Conservation (phyloP, 129 eudicot genomes). For the Artemisia annua region DNA sequence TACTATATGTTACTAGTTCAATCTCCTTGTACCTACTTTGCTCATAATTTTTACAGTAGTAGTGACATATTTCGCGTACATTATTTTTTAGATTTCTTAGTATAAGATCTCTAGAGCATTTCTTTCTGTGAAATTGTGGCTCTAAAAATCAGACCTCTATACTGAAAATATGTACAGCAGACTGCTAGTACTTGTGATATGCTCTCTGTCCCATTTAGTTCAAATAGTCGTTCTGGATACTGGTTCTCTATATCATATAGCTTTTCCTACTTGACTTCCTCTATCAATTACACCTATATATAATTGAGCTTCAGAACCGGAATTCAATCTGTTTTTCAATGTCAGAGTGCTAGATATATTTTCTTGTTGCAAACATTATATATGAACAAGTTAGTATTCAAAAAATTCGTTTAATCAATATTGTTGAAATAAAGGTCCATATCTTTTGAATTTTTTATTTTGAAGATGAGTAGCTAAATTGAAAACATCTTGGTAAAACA, state of each 20-base stretch:
- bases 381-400: background rate
- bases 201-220: background rate
- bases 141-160: background rate
- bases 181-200: background rate
- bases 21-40: background rate
- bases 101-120: too few species aligned
- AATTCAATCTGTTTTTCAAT: background rate
- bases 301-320: conserved; percentile 15
- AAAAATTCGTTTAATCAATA: background rate
- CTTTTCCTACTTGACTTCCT: background rate
- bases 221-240: background rate
- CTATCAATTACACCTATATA: background rate
- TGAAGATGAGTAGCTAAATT: background rate
- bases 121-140: too few species aligned
- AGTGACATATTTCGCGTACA: too few species aligned
- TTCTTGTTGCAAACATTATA: background rate
- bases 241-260: conserved; percentile 3
- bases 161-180: too few species aligned
- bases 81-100: too few species aligned
- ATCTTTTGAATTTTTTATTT: background rate
- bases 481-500: background rate
- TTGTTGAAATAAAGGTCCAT: background rate
- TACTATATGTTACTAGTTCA: background rate
- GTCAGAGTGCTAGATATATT: conserved; percentile 2
- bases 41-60: too few species aligned